Percentiles rank a stretch among this genome's conserved stretches.
These are phyloP conservation scores for Dryas drummondii DNA, from an alignment of 306 rosid species.

Conservation along the genomic window DNA sequence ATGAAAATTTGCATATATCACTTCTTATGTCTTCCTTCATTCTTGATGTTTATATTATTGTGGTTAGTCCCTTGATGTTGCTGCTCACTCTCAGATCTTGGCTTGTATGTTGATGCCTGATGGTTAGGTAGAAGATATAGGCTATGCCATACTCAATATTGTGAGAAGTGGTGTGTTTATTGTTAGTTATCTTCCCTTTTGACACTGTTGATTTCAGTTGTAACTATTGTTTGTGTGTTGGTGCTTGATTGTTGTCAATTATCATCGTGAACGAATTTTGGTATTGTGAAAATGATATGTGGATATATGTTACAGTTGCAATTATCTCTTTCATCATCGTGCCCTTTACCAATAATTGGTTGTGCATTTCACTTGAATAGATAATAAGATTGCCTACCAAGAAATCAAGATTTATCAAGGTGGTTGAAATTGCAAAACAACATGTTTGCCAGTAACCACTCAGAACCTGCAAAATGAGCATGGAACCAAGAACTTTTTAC, in stretches of 20 bases:
- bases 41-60: conserved; percentile 27
- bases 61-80: conserved; percentile 28
- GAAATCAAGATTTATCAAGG: neutral
- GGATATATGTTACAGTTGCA: neutral
- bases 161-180: conserved; percentile 35
- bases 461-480: neutral
- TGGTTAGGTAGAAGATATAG: conserved; percentile 47
- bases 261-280: conserved; percentile 18
- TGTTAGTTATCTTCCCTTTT: conserved; percentile 27
- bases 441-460: neutral
- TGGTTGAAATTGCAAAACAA: neutral
- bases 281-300: conserved; percentile 10
- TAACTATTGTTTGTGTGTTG: conserved; percentile 22
- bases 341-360: neutral
- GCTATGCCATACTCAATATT: conserved; percentile 41
- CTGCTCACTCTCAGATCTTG: conserved; percentile 35
- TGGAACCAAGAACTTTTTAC: neutral
- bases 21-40: conserved; percentile 22
- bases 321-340: neutral
- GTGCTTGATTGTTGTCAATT: conserved; percentile 26
- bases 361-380: neutral
- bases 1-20: conserved; percentile 32
- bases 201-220: conserved; percentile 38
- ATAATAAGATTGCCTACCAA: neutral
- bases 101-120: conserved; percentile 42